Conservation (phyloP, 192 early-diverging fungal species). For the Thamnidium elegans region DNA sequence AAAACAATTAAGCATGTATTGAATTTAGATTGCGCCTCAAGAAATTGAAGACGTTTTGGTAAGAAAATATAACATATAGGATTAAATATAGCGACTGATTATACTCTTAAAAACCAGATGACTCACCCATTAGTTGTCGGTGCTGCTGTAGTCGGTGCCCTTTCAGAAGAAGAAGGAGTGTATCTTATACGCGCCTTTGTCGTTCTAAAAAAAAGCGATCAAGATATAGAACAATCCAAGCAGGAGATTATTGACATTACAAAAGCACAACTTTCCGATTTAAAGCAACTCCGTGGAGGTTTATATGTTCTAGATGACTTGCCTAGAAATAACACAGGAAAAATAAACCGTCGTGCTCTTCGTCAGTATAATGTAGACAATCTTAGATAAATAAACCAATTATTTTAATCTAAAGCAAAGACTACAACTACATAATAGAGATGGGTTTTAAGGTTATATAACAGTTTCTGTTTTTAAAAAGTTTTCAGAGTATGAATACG, state of each 20-base stretch:
- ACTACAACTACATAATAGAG: no score
- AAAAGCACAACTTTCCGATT: slow-evolving; percentile 54
- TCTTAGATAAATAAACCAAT: no score
- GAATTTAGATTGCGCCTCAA: slow-evolving; percentile 43
- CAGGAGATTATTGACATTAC: slow-evolving; percentile 53
- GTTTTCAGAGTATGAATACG: no score
- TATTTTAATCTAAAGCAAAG: no score
- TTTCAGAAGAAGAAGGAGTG: slow-evolving; percentile 54
- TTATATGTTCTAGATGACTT: slow-evolving; percentile 68
- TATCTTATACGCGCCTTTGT: slow-evolving; percentile 80
- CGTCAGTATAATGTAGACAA: background rate
- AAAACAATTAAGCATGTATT: background rate
- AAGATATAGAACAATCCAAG: slow-evolving; percentile 28
- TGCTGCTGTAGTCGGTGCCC: slow-evolving; percentile 62
- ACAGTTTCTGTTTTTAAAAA: no score
- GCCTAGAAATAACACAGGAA: slow-evolving; percentile 77
- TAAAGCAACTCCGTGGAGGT: slow-evolving; percentile 81
- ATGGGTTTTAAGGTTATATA: no score
- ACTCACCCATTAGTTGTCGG: slow-evolving; percentile 67
- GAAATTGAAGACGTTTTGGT: slow-evolving; percentile 66
- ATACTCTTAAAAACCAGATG: slow-evolving; percentile 21
- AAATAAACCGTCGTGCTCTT: slow-evolving; percentile 45
- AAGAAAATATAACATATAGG: background rate
- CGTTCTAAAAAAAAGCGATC: slow-evolving; percentile 47
- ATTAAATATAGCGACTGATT: background rate